Base-by-base conservation (phyloP, 257 asterid genomes). In the Lycium ferocissimum region DNA sequence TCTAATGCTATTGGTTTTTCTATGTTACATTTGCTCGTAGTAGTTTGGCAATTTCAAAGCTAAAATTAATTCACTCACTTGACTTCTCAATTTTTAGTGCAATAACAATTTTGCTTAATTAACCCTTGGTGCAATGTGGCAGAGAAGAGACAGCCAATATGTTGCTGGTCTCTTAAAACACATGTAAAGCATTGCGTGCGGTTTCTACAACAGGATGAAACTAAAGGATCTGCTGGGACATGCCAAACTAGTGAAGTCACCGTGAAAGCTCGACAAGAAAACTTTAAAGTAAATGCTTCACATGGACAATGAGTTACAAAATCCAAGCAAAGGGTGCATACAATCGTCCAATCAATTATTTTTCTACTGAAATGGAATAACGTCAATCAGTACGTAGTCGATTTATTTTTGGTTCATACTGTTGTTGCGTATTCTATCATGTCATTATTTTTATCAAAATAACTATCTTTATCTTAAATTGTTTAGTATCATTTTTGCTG, bases 201-300 rank as follows among this genome's bases (percentile, higher is more conserved):
- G 89, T 94, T 86, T 95, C 98, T 6, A 83, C 88, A n/a, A n/a
- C n/a, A n/a, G 14, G 99, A 94, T 22, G 91, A 89, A 38, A 66
- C 87, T 3, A 85, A 85, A 79, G 88, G 63, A 62, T 85, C 88
- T 14, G 57, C 86, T 45, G 91, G 84, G 45, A 83, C 89, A 5
- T 83, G 90, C 17, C 92, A 89, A 40, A 84, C 83, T 80, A 85
- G 83, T 37, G 95, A 89, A 83, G 78, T 87, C 9, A 45, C 84
- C 10, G 86, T 70, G 53, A 83, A 88, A 69, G 84, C 85, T 35
- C 80, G 92, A 91, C 49, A 89, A 89, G 51, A 69, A 85, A 10
- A 90, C 70, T 89, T 92, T 84, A 86, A 82, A 85, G 45, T 90
- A 13, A 91, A 86, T 45, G 84, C 76, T 84, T 85, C 90, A 58